Conservation (phyloP, 2,329 filamentous ascomycete species). For the Cadophora gregata region DNA sequence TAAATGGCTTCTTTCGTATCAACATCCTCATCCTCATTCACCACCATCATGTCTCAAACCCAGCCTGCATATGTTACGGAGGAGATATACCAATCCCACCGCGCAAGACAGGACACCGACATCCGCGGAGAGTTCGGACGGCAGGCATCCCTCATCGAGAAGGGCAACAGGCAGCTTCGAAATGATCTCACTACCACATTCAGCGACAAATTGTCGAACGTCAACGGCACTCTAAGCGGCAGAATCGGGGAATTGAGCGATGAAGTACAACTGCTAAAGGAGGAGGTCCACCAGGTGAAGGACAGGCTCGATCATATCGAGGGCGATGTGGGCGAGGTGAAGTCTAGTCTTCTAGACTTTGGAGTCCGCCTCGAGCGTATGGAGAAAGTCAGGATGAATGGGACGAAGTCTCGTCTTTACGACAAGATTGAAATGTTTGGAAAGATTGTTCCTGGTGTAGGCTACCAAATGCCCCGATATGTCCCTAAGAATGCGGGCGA, state of each 20-base stretch:
- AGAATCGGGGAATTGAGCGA: too few relatives aligned
- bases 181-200: background rate
- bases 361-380: background rate
- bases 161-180: background rate
- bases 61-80: background rate
- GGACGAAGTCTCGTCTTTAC: background rate
- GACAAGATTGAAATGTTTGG: background rate
- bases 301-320: too few relatives aligned
- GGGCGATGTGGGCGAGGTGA: too few relatives aligned
- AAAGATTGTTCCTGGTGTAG: constrained; percentile 2
- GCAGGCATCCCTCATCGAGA: background rate
- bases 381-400: background rate
- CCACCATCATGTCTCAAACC: background rate
- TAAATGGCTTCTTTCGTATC: too few relatives aligned
- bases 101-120: background rate
- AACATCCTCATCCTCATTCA: background rate
- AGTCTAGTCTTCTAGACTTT: background rate
- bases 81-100: background rate
- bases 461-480: background rate
- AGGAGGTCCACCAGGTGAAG: background rate
- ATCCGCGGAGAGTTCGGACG: background rate
- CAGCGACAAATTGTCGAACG: too few relatives aligned
- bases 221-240: too few relatives aligned
- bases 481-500: background rate
- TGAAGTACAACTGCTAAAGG: background rate